Conservation (phyloP, 2,329 filamentous ascomycete genomes). For the Cladosporium sp. region DNA sequence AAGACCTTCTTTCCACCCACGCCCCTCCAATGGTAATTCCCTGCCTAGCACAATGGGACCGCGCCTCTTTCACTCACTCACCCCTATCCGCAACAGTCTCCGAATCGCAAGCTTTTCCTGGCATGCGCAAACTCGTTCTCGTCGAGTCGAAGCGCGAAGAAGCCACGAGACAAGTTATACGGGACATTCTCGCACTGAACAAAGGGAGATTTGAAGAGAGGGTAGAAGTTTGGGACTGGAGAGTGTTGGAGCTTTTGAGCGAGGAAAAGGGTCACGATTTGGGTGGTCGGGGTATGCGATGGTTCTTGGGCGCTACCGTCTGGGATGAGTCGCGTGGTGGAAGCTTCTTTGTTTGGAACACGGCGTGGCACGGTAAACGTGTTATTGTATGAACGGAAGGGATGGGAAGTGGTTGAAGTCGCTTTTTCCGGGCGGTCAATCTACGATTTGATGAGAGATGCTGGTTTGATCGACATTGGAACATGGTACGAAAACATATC, state of each 20-base stretch:
- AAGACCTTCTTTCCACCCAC: constrained; percentile 26
- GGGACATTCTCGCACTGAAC: constrained; percentile 21
- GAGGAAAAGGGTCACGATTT: neutral
- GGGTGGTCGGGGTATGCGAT: neutral
- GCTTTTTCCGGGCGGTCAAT: too few relatives aligned
- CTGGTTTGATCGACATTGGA: too few relatives aligned
- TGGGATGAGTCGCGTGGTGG: constrained; percentile 15
- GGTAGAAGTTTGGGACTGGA: constrained; percentile 31
- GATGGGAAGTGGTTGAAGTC: too few relatives aligned
- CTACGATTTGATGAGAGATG: too few relatives aligned
- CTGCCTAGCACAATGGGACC: constrained; percentile 26
- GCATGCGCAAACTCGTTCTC: constrained; percentile 29
- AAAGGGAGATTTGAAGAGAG: constrained; percentile 21
- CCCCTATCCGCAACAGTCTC: constrained; percentile 21
- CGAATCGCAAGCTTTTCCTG: constrained; percentile 30
- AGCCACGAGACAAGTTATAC: constrained; percentile 16
- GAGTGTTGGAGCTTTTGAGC: constrained; percentile 27
- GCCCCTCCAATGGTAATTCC: constrained; percentile 8
- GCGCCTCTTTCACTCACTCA: constrained; percentile 24
- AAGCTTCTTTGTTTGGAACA: constrained; percentile 4
- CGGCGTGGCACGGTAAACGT: neutral
- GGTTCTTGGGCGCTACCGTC: constrained; percentile 26
- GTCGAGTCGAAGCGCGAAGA: constrained; percentile 26
- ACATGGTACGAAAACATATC: too few relatives aligned
- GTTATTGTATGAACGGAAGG: too few relatives aligned